Evolutionary conservation across 768 basidiomycete genomes (phyloP), one percentile per base, ranked within the genome.

Genomic region (Lactarius deliciosus): DNA sequence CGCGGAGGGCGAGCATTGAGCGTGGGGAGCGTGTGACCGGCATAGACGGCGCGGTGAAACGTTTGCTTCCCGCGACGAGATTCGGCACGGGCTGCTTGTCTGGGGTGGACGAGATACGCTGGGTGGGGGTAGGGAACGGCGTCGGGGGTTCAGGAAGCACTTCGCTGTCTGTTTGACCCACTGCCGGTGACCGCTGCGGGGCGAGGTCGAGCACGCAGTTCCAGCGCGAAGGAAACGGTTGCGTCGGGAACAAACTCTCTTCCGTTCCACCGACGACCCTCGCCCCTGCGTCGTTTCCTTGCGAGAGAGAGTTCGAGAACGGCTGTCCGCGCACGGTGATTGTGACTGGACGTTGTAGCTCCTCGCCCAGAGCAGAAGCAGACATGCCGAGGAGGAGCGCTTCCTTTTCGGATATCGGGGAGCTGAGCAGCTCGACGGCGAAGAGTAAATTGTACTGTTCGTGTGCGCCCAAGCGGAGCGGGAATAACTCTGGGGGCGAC

Each of bases 391-490:
- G 63, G 5, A 67, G 57, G 34, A 36, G 34, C 30, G 45, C 60
- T 34, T 71, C 73, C 15, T 85, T 81, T 65, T 77, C 77, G 28
- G 87, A 84, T 68, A 87, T 82, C 5, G 88, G 85, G 9, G 86
- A 81, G 28, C 81, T 83, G 70, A 91, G 79, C 74, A 95, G 92
- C 13, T 88, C 86, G n/a, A 97, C 92, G 1, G 90, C 89, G 70
- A 96, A 96, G 18, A 97, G 83, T 32, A 97, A 80, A 73, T 96
- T 96, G 73, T 87, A 91, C 76, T 96, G 94, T 45, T 93, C 92
- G 72, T 82, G 79, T 2, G 88, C 81, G 1, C 83, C 82, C n/a
- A 96, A 81, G 13, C 73, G 80, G 22, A 95, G 79, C 10, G 94
- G 95, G 74, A 95, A 95, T 5, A 20, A 71, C 75, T 32, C 80